These are phyloP conservation scores for Erodium maritimum DNA, from an alignment of 345 rosid species.

Conservation along the genomic window DNA sequence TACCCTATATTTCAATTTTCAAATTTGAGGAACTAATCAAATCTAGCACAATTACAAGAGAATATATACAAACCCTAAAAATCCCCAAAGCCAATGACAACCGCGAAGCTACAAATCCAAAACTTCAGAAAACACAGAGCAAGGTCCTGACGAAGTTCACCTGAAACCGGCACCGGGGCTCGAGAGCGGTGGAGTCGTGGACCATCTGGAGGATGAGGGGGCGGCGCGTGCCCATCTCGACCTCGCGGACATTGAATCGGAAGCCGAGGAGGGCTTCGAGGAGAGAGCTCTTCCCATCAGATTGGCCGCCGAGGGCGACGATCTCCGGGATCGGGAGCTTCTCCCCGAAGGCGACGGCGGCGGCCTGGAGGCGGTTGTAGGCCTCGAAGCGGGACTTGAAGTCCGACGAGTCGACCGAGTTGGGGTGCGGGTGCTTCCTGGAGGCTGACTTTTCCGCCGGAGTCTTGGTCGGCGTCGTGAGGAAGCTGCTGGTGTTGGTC, in stretches of 20 bases:
- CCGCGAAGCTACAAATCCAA: neutral
- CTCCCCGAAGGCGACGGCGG: slow-evolving; percentile 95
- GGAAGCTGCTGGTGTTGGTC: slow-evolving; percentile 24
- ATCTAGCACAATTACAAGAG: neutral
- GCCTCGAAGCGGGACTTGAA: slow-evolving; percentile 65
- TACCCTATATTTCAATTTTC: no score
- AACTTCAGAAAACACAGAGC: neutral
- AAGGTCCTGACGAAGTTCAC: slow-evolving; percentile 11
- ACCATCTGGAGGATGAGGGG: slow-evolving; percentile 96
- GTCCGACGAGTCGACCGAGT: slow-evolving; percentile 11
- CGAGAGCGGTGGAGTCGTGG: slow-evolving; percentile 70
- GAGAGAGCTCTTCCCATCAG: slow-evolving; percentile 92
- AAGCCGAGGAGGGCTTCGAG: slow-evolving; percentile 91
- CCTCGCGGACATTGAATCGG: slow-evolving; percentile 91
- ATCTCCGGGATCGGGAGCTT: slow-evolving; percentile 95
- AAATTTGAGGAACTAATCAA: neutral
- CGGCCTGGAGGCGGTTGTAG: slow-evolving; percentile 89
- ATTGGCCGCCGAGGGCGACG: slow-evolving; percentile 91
- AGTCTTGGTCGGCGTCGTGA: slow-evolving; percentile 50
- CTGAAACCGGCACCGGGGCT: slow-evolving; percentile 90
- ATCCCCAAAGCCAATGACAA: neutral
- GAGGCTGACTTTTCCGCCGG: slow-evolving; percentile 29
- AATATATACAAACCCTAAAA: neutral
- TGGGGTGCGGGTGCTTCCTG: slow-evolving; percentile 19
- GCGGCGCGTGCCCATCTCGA: slow-evolving; percentile 94